A percentile compares a stretch with the other conserved stretches of the same genome.
These are phyloP conservation scores for Lecanicillium sp. DNA, from an alignment of 2,329 filamentous ascomycete species.

Conservation along the genomic window DNA sequence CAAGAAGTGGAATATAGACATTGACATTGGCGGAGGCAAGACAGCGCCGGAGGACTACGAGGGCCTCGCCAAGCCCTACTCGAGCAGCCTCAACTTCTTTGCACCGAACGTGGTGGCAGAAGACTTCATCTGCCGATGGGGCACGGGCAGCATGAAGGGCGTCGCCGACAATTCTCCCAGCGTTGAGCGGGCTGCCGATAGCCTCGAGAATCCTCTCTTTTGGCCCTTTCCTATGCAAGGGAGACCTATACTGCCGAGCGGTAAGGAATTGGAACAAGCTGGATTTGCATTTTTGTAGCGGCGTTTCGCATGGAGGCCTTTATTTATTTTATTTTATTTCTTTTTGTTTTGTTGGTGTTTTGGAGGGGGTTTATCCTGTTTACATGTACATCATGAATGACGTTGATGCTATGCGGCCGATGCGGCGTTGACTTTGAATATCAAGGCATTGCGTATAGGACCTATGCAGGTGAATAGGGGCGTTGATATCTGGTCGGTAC, in stretches of 20 bases:
- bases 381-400: too few species aligned
- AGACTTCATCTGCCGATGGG: conserved; percentile 43
- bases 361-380: too few species aligned
- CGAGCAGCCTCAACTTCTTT: conserved; percentile 50
- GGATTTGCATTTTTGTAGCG: conserved; percentile 38
- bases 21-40: conserved; percentile 31
- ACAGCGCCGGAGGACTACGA: conserved; percentile 28
- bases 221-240: conserved; percentile 57
- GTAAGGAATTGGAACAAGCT: conserved; percentile 39
- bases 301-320: too few species aligned
- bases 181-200: conserved; percentile 23
- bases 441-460: too few species aligned
- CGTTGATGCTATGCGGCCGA: too few species aligned
- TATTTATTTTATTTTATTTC: too few species aligned
- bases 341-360: too few species aligned
- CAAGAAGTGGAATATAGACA: conserved; percentile 50
- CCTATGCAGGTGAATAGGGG: too few species aligned
- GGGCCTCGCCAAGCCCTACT: conserved; percentile 36
- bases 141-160: conserved; percentile 13
- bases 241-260: conserved; percentile 42
- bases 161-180: conserved; percentile 7
- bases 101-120: conserved; percentile 38
- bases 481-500: too few species aligned
- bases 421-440: too few species aligned
- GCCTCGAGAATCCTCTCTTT: conserved; percentile 46